Base-by-base conservation (phyloP, 352 stramenopile genomes). In the Peronospora farinosa region DNA sequence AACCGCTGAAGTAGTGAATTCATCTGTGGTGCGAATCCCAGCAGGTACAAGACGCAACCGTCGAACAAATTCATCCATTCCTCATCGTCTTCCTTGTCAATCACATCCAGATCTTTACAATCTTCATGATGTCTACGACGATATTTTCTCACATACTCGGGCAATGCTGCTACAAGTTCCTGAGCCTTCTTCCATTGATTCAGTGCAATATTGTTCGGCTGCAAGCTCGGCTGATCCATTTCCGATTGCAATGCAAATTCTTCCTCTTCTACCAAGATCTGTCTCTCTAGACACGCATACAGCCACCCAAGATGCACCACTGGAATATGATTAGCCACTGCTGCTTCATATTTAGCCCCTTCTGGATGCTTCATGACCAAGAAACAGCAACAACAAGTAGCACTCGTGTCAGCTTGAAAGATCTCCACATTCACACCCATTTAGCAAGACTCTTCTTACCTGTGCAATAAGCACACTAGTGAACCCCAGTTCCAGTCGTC, bases 251-350 rank as follows among this genome's bases (percentile, higher is more conserved):
- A 54, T 7, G 64, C 54, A 46, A 74, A 87, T n/a, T 73, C 63
- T 2, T 64, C 50, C 51, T 82, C 72, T 0, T 83, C 63, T 8
- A 72, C 66, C 8, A 86, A 17, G 36, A 63, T 52, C 1, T 64
- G 40, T 11, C 69, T 65, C 46, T 88, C 70, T 12, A 83, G 31
- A 38, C 74, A 90, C n/a, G 75, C 79, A n/a, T 77, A 61, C 0
- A 90, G 56, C 79, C 79, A 90, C 25, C 68, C 74, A 7, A 88
- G 56, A 44, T 87, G 74, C 2, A 88, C 79, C 9, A 90, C 66
- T 3, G 79, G 71, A 42, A 90, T 80, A 9, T 66, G 54, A 51
- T 86, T 67, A 3, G 57, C 58, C 13, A 81, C 45, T 0, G 76
- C 76, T 1, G 74, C 74, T 12, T 86, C 71, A 40, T 85, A 88